Conservation (phyloP, 164 flowering plant species). For the Umbellularia californica region DNA sequence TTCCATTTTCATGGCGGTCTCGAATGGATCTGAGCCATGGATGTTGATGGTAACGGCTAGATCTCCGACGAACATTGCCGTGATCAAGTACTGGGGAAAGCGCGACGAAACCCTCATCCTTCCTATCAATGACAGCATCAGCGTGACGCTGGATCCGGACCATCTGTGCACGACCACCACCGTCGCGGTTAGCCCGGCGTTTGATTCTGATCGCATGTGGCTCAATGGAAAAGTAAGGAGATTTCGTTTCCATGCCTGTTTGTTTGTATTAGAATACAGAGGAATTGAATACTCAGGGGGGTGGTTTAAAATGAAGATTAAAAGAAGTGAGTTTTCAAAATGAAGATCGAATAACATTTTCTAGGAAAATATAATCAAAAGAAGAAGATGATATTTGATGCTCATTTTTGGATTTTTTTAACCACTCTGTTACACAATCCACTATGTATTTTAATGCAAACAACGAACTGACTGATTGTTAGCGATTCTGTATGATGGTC, state of each 20-base stretch:
- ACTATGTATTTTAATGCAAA: too few relatives aligned
- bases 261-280: too few relatives aligned
- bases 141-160: slow-evolving; percentile 85
- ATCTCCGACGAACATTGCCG: slow-evolving; percentile 95
- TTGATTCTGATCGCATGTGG: slow-evolving; percentile 87
- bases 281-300: too few relatives aligned
- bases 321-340: too few relatives aligned
- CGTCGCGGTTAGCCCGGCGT: slow-evolving; percentile 82
- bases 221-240: slow-evolving; percentile 82
- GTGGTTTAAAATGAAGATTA: too few relatives aligned
- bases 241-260: too few relatives aligned
- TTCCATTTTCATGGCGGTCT: neutral
- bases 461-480: neutral
- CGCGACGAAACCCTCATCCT: slow-evolving; percentile 83
- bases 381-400: neutral
- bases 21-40: slow-evolving; percentile 39
- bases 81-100: slow-evolving; percentile 98
- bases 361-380: neutral
- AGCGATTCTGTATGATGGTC: neutral
- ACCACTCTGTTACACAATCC: neutral
- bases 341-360: neutral
- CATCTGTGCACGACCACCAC: slow-evolving; percentile 97
- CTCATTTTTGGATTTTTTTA: neutral
- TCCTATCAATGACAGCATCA: slow-evolving; percentile 91
- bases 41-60: slow-evolving; percentile 74